A percentile compares a stretch with the other conserved stretches of the same genome.
phyloP scores from a whole-genome alignment of 768 basidiomycete species.

The Lentinula detonsa region DNA sequence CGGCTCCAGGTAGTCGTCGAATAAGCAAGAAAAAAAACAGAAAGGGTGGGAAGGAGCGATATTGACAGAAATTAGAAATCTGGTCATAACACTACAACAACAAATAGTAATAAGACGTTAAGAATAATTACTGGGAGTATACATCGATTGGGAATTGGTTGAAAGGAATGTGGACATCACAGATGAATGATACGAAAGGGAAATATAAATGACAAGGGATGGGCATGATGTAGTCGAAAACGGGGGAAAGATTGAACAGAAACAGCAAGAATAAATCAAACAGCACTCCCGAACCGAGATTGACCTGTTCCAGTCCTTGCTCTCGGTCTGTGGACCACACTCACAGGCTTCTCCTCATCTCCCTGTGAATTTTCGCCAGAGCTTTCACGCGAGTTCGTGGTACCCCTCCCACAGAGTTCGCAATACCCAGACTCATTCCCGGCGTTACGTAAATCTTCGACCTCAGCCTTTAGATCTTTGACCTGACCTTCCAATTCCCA shows the following conservation, averaged over 20 bases:
- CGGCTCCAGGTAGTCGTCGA: neutral
- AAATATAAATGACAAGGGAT: neutral
- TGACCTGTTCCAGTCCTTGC: constrained; percentile 57
- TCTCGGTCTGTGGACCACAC: constrained; percentile 59
- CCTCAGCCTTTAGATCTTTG: constrained; percentile 61
- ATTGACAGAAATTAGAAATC: constrained; percentile 8
- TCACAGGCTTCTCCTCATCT: constrained; percentile 18
- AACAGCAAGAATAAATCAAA: constrained; percentile 19
- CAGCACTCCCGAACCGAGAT: constrained; percentile 54
- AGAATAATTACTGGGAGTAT: constrained; percentile 1
- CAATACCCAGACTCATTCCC: constrained; percentile 37
- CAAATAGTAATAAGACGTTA: constrained; percentile 6
- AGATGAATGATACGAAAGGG: neutral
- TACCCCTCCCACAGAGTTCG: constrained; percentile 43
- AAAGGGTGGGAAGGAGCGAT: constrained; percentile 8
- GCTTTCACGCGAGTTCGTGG: neutral
- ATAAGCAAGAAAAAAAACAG: constrained; percentile 20
- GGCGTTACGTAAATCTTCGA: constrained; percentile 46
- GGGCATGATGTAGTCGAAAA: no score
- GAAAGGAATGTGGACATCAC: neutral
- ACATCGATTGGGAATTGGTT: neutral
- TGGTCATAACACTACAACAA: neutral
- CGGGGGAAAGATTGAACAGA: no score
- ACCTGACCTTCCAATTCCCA: constrained; percentile 75
- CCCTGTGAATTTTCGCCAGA: constrained; percentile 1